Base-by-base conservation (phyloP, 2,329 filamentous ascomycete species). In the Fusarium sp. region DNA sequence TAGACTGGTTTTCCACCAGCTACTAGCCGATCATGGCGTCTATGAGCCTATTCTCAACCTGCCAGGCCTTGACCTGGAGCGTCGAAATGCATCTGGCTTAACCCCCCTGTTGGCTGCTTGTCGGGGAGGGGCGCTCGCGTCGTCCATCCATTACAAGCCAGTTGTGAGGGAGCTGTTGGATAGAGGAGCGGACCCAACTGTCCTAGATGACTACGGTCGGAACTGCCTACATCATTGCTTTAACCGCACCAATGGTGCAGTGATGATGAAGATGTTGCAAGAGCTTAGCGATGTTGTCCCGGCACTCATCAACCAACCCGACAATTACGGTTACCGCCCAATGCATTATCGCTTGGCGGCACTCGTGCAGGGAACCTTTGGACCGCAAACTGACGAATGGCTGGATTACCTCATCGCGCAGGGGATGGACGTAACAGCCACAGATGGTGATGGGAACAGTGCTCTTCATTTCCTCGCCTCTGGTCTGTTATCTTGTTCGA, bases 221-320 rank as follows among this genome's bases (percentile, higher is more conserved):
- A 77, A 77, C 14, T 73, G 27, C 11, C 50, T 74, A 1, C 72
- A 77, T 45, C 54, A 72, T 13, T 50, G 18, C 8, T 34, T 70
- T 6, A 71, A 66, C 27, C 13, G 2, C 3, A 1, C n/a, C 52
- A 2, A 16, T 58, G 11, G 31, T 40, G 2, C 69, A 11, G 31
- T 40, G 2, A 70, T 58, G 34, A 18, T 65, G 13, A 34, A 50
- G 13, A 31, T 16, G 3, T 38, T 76, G 47, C 52, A 63, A 29
- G 27, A 64, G 2, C 29, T 77, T 2, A 62, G 45, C 6, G 27
- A 29, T 5, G 61, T 40, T 45, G 22, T 66, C 9, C 57, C 58
- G 4, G 20, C 11, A 7, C 45, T 77, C 1, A 22, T 77, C 50
- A 72, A 74, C 42, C 38, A 70, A 50, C 18, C 50, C 20, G 75